Evolutionary conservation across 768 basidiomycete genomes (phyloP), one percentile per base, ranked within the genome.

Genomic region (Trametes cingulata): DNA sequence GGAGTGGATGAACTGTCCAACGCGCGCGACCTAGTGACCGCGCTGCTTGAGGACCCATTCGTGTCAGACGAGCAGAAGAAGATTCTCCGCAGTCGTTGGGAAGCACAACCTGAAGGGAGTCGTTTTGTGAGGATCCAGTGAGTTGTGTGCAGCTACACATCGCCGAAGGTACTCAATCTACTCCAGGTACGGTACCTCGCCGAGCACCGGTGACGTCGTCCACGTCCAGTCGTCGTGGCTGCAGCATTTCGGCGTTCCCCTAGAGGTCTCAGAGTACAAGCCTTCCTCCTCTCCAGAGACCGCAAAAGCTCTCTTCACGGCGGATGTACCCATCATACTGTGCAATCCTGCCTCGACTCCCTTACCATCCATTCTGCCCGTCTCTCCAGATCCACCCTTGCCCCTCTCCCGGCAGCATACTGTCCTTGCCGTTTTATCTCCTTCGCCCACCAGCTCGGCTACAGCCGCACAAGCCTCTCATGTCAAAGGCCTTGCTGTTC

Each of bases 1-100:
- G 81, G 83, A 13, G 65, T 81, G 51, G 84, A 86, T 69, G 72
- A 82, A 65, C 79, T 76, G 70, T 79, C 86, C 19, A 78, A 77
- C 37, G 76, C 84, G 7, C 74, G 75, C 37, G 83, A 87, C 29
- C 72, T 93, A 4, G 82, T 92, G 19, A 84, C 85, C 5, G 88
- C 89, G 7, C 77, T 93, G 36, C 75, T 93, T 15, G 82, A 86
- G 43, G 85, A 91, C 54, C 90, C 90, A 14, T 81, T 93, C 63
- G 76, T 78, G 2, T 82, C 83, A n/a, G 80, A 84, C 62, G 66
- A 71, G 4, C 76, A 80, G 58, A 78, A 75, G 50, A 72, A 75
- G 33, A 66, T 68, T 8, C 66, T 89, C 22, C 77, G 76, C 52
- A 67, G 75, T 40, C 78, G 89, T 33, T 87, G 88, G 64, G 53